phyloP scores from a whole-genome alignment of 805 yeast genomes.

The Saccharomycopsis microspora region DNA sequence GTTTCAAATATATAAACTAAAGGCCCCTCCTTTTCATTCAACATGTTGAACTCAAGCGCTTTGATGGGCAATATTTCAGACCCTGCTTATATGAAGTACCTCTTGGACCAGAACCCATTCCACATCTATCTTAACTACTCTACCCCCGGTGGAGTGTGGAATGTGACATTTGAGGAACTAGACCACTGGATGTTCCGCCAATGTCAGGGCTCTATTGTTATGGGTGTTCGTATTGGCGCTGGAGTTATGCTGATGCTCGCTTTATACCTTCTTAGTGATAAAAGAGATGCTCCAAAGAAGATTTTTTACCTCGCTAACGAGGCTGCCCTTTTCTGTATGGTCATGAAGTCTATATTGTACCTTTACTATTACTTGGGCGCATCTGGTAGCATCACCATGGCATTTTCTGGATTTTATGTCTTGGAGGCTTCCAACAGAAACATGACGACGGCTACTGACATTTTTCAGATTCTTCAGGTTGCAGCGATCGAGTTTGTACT shows the following conservation, averaged over 20 bases:
- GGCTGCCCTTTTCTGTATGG: slow-evolving; percentile 39
- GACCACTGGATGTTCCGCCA: slow-evolving; percentile 26
- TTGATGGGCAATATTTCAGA: not conserved
- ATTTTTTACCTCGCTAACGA: slow-evolving; percentile 61
- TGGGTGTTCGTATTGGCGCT: slow-evolving; percentile 51
- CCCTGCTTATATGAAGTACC: not conserved
- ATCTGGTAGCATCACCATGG: slow-evolving; percentile 35
- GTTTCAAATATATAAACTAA: too few relatives aligned
- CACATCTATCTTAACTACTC: slow-evolving; percentile 28
- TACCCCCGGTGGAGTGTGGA: slow-evolving; percentile 29
- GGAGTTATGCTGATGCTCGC: slow-evolving; percentile 34
- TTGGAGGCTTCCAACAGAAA: slow-evolving; percentile 29
- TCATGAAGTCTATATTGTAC: slow-evolving; percentile 52
- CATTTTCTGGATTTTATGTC: slow-evolving; percentile 31
- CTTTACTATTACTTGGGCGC: slow-evolving; percentile 43
- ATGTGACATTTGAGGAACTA: slow-evolving; percentile 30
- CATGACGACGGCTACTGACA: slow-evolving; percentile 49
- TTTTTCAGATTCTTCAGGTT: slow-evolving; percentile 49
- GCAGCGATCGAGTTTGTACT: slow-evolving; percentile 53
- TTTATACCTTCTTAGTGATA: slow-evolving; percentile 34
- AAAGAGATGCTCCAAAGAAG: slow-evolving; percentile 48
- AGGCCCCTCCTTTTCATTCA: too few relatives aligned
- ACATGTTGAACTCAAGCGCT: too few relatives aligned
- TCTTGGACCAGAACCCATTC: slow-evolving; percentile 16
- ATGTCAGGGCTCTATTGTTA: slow-evolving; percentile 32